A percentile compares a stretch with the other conserved stretches of the same genome.
phyloP scores from a whole-genome alignment of 495 filamentous ascomycete genomes.

The Talaromyces borbonicus region DNA sequence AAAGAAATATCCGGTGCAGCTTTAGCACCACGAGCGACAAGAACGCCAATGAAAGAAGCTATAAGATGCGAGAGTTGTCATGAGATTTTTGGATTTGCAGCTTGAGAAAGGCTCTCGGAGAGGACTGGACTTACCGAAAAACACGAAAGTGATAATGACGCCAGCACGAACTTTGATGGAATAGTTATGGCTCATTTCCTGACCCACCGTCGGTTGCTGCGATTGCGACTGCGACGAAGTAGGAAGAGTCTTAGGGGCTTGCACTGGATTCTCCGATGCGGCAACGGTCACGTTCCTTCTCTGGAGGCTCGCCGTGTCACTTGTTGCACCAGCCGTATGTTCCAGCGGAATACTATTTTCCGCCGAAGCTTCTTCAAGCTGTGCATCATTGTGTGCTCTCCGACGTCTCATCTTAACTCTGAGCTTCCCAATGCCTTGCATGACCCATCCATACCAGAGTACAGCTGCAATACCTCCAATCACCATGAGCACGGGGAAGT shows the following conservation, averaged over 20 bases:
- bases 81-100: no score
- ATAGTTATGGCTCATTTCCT: background rate
- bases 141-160: slow-evolving; percentile 35
- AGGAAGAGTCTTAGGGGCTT: background rate
- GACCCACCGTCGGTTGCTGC: background rate
- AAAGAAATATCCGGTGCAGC: slow-evolving; percentile 38
- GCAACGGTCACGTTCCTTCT: slow-evolving; percentile 2
- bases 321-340: background rate
- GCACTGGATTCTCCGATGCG: background rate
- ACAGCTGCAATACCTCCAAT: slow-evolving; percentile 45
- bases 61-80: background rate
- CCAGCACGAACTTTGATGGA: slow-evolving; percentile 24
- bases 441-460: slow-evolving; percentile 50
- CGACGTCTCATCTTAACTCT: background rate
- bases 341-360: background rate
- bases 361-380: background rate
- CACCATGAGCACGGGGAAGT: slow-evolving; percentile 66
- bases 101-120: no score
- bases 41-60: slow-evolving; percentile 50
- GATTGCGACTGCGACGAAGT: background rate
- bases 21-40: slow-evolving; percentile 43
- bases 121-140: slow-evolving; percentile 45
- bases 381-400: background rate
- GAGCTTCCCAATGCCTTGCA: background rate
- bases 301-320: background rate